These are phyloP conservation scores for Lactarius indigo DNA, from an alignment of 768 basidiomycete species.

Conservation along the genomic window DNA sequence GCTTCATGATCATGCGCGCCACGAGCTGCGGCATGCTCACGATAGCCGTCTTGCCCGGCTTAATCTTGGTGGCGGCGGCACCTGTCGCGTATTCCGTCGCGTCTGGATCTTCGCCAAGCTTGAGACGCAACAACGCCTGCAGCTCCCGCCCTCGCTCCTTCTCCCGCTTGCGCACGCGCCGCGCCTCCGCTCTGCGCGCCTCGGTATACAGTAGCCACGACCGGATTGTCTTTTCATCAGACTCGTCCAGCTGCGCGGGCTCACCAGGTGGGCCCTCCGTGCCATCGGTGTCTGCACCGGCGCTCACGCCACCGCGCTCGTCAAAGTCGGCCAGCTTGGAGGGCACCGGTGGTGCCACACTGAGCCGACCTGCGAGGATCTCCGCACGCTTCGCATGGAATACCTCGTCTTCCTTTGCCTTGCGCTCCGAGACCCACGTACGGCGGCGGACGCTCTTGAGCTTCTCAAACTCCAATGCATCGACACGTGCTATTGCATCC, in stretches of 20 bases:
- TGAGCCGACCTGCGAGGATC: conserved; percentile 19
- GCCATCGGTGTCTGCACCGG: conserved; percentile 29
- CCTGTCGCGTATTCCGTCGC: conserved; percentile 29
- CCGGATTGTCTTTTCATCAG: conserved; percentile 26
- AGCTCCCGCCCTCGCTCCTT: conserved; percentile 56
- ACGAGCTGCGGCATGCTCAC: conserved; percentile 41
- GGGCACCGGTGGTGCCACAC: conserved; percentile 24
- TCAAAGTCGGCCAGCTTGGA: conserved; percentile 27
- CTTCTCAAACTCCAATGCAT: conserved; percentile 17
- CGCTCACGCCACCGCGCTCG: conserved; percentile 31
- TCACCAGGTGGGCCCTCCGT: conserved; percentile 40
- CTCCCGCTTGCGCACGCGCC: conserved; percentile 45
- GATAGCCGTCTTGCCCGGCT: conserved; percentile 21
- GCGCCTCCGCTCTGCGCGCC: conserved; percentile 39
- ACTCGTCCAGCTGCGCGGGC: conserved; percentile 30
- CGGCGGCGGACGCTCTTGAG: conserved; percentile 23
- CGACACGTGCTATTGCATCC: conserved; percentile 12
- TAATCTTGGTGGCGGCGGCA: conserved; percentile 9
- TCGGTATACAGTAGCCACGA: conserved; percentile 33
- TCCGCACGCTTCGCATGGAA: conserved; percentile 20
- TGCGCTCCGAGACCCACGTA: conserved; percentile 24
- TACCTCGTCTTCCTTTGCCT: conserved; percentile 24
- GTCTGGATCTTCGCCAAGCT: conserved; percentile 37
- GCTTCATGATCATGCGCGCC: conserved; percentile 46
- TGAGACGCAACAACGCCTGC: conserved; percentile 52